Evolutionary conservation across 75 land plant species (phyloP).

Genomic region (Adiantum capillusveneris): DNA sequence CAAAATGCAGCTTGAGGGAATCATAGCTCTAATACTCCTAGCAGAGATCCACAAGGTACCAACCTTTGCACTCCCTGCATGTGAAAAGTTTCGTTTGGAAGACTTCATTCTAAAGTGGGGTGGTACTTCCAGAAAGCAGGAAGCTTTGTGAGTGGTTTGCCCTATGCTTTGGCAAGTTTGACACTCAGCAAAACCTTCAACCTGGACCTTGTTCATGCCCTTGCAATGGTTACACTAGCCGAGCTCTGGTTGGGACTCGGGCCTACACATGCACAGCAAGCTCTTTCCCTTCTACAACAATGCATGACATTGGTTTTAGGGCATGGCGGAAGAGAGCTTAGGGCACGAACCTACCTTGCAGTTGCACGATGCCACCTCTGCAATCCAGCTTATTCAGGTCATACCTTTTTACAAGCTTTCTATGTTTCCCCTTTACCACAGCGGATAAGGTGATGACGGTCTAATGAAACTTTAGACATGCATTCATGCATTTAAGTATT

Average conservation of each 20-base stretch:
- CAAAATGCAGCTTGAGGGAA: slow-evolving; percentile 74
- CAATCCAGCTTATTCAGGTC: slow-evolving; percentile 65
- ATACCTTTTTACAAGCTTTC: neutral
- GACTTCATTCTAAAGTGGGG: no score
- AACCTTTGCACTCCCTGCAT: neutral
- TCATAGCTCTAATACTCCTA: slow-evolving; percentile 60
- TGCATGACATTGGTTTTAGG: slow-evolving; percentile 83
- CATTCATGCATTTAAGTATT: neutral
- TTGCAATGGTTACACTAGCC: slow-evolving; percentile 70
- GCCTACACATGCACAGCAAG: slow-evolving; percentile 54
- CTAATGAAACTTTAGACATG: no score
- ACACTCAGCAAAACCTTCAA: slow-evolving; percentile 86
- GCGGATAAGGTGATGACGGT: no score
- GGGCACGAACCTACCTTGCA: slow-evolving; percentile 67
- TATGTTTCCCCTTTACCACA: slow-evolving; percentile 4
- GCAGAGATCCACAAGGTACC: slow-evolving; percentile 93
- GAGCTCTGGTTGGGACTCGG: slow-evolving; percentile 90
- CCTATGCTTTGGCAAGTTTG: slow-evolving; percentile 86
- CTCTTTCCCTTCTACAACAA: slow-evolving; percentile 55
- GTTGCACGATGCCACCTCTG: slow-evolving; percentile 78
- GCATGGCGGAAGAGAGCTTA: slow-evolving; percentile 87
- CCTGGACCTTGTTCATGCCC: slow-evolving; percentile 80
- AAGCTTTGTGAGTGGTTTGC: slow-evolving; percentile 75
- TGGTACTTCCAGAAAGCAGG: slow-evolving; percentile 59
- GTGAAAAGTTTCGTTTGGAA: no score